Percentiles rank a stretch among this genome's conserved stretches.
These are phyloP conservation scores for Pseudogymnoascus sp. DNA, from an alignment of 2,329 filamentous ascomycete genomes.

Conservation along the genomic window DNA sequence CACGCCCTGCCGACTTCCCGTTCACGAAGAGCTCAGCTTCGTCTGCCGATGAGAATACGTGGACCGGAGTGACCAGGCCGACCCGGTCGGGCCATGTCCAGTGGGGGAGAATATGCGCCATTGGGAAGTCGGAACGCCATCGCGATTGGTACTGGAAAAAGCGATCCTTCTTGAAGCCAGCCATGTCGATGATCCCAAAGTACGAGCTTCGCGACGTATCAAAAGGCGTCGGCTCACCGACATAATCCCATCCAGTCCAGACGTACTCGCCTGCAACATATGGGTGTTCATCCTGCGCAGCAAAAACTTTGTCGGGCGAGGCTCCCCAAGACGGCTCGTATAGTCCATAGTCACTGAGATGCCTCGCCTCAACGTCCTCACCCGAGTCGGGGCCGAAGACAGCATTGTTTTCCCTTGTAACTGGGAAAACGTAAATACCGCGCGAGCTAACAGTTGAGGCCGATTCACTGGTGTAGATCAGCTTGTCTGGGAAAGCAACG, in stretches of 20 bases:
- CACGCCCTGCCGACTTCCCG: constrained; percentile 36
- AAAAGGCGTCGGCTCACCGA: constrained; percentile 44
- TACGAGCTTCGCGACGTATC: constrained; percentile 42
- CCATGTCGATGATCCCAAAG: constrained; percentile 49
- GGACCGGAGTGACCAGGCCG: constrained; percentile 43
- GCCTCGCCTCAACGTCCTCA: constrained; percentile 29
- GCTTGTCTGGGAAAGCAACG: constrained; percentile 37
- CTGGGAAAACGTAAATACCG: constrained; percentile 46
- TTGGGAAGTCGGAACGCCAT: constrained; percentile 40
- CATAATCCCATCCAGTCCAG: constrained; percentile 44
- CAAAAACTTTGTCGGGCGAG: constrained; percentile 46
- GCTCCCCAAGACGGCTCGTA: constrained; percentile 40
- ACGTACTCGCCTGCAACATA: constrained; percentile 48
- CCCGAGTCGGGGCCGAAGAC: constrained; percentile 33
- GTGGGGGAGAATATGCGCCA: constrained; percentile 47
- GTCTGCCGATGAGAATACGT: constrained; percentile 44
- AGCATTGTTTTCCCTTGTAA: constrained; percentile 33
- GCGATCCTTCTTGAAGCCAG: constrained; percentile 49
- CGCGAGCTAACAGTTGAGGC: constrained; percentile 41
- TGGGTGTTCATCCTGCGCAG: constrained; percentile 37
- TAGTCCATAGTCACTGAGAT: constrained; percentile 45
- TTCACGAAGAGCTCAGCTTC: constrained; percentile 49
- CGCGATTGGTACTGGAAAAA: constrained; percentile 48
- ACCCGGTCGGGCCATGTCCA: constrained; percentile 46
- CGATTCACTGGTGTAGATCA: constrained; percentile 37